These are phyloP conservation scores for Megacollybia marginata DNA, from an alignment of 768 basidiomycete genomes.

Conservation along the genomic window DNA sequence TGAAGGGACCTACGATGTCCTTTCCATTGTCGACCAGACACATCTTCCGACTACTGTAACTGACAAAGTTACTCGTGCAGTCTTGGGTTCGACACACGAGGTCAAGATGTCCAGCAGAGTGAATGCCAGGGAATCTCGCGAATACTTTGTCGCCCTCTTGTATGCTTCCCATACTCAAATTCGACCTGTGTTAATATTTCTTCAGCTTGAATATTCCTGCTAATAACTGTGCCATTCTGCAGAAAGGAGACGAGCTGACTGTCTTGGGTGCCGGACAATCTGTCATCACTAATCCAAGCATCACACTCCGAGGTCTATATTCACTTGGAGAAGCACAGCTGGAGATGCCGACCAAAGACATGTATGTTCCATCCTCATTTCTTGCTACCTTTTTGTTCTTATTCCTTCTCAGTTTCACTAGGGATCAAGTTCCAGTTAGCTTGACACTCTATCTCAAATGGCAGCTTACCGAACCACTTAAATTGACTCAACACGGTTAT, in stretches of 20 bases:
- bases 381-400: background rate
- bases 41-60: conserved; percentile 56
- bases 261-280: conserved; percentile 78
- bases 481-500: conserved; percentile 80
- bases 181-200: conserved; percentile 1
- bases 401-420: conserved; percentile 51
- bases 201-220: conserved; percentile 74
- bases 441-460: conserved; percentile 82
- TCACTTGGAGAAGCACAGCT: conserved; percentile 80
- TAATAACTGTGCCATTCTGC: conserved; percentile 81
- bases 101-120: conserved; percentile 67
- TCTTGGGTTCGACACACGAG: conserved; percentile 70
- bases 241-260: conserved; percentile 73
- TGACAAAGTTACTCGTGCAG: conserved; percentile 53
- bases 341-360: conserved; percentile 85
- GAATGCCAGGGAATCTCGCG: conserved; percentile 34
- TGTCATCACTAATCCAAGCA: conserved; percentile 77
- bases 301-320: conserved; percentile 73
- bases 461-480: conserved; percentile 43
- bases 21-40: conserved; percentile 80
- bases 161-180: conserved; percentile 22
- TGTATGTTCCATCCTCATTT: conserved; percentile 34
- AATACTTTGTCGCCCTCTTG: conserved; percentile 79
- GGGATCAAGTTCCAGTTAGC: conserved; percentile 82
- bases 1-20: conserved; percentile 72